These are phyloP conservation scores for Hura crepitans DNA, from an alignment of 441 rosid species.

Conservation along the genomic window DNA sequence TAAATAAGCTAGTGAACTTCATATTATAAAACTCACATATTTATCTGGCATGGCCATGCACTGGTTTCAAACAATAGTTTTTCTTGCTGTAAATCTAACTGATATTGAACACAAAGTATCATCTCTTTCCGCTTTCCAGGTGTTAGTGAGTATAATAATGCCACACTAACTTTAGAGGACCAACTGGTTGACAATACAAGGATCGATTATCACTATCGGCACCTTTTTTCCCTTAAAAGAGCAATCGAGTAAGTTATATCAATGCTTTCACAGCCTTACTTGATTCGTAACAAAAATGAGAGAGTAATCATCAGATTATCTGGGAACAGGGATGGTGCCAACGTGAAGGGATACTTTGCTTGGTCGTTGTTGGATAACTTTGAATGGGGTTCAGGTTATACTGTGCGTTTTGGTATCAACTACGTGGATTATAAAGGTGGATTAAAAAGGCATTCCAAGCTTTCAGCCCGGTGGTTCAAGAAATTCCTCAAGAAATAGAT, in stretches of 20 bases:
- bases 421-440: slow-evolving; percentile 48
- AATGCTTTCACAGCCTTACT: background rate
- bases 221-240: slow-evolving; percentile 29
- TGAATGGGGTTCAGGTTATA: slow-evolving; percentile 48
- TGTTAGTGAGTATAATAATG: slow-evolving; percentile 31
- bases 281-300: background rate
- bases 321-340: slow-evolving; percentile 35
- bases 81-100: too few species aligned
- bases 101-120: background rate
- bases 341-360: slow-evolving; percentile 52
- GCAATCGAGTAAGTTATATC: slow-evolving; percentile 31
- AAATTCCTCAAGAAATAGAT: slow-evolving; percentile 36
- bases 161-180: slow-evolving; percentile 22
- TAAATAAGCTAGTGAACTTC: too few species aligned
- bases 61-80: too few species aligned
- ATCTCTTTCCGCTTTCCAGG: slow-evolving; percentile 20
- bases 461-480: slow-evolving; percentile 45
- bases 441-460: slow-evolving; percentile 45
- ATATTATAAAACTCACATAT: too few species aligned
- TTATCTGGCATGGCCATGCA: too few species aligned
- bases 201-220: slow-evolving; percentile 25
- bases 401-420: slow-evolving; percentile 48
- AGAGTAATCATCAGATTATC: background rate
- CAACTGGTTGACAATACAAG: slow-evolving; percentile 29
- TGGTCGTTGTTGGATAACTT: slow-evolving; percentile 54